These are phyloP conservation scores for Panaeolus papilionaceus DNA, from an alignment of 768 basidiomycete genomes.

Conservation along the genomic window DNA sequence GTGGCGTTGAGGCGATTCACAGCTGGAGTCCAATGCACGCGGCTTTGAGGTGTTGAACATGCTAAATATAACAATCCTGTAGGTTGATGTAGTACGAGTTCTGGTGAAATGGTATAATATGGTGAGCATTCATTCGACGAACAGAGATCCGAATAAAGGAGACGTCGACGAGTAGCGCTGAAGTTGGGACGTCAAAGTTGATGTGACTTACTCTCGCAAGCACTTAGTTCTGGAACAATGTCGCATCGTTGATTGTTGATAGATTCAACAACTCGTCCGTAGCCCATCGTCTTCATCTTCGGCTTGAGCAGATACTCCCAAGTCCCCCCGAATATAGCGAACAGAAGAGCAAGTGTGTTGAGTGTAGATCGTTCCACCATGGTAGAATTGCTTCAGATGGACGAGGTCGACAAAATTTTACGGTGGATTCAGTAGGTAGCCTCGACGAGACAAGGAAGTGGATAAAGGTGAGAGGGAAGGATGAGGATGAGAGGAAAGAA, in stretches of 20 bases:
- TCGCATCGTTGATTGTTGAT: conserved; percentile 58
- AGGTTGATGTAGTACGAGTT: conserved; percentile 63
- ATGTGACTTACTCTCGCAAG: conserved; percentile 66
- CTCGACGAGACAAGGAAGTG: background rate
- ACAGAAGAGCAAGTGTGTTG: conserved; percentile 38
- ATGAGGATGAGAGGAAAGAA: background rate
- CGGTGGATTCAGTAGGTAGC: background rate
- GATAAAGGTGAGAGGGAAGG: background rate
- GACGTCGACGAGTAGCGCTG: background rate
- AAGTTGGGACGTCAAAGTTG: background rate
- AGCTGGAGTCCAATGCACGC: conserved; percentile 60
- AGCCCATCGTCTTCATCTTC: conserved; percentile 46
- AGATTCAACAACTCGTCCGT: conserved; percentile 49
- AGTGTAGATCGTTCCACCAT: conserved; percentile 27
- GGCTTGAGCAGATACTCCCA: conserved; percentile 58
- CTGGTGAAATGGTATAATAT: conserved; percentile 35
- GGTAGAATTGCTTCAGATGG: background rate
- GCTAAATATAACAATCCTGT: conserved; percentile 66
- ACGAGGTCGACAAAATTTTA: background rate
- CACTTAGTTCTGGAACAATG: conserved; percentile 57
- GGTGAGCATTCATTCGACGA: background rate
- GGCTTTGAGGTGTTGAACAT: conserved; percentile 58
- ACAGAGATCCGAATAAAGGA: too few species aligned
- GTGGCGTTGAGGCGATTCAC: conserved; percentile 40
- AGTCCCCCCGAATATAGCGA: conserved; percentile 47